phyloP scores from a whole-genome alignment of 1,284 basidiomycete genomes.

The Trichosporon sp. region DNA sequence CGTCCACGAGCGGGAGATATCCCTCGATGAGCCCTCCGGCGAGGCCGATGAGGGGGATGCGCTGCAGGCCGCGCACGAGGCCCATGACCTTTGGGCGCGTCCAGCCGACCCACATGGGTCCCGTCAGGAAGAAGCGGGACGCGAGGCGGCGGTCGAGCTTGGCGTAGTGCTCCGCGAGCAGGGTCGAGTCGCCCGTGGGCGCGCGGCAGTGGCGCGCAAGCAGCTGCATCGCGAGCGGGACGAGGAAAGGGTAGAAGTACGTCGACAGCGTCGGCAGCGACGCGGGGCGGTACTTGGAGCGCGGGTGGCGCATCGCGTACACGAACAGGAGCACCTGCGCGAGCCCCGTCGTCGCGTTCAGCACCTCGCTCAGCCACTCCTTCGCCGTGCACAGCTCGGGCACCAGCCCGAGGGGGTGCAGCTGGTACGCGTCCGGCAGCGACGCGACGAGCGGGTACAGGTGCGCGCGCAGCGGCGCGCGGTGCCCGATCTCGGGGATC shows the following conservation, averaged over 20 bases:
- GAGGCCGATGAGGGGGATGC: slow-evolving; percentile 67
- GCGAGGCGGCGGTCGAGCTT: slow-evolving; percentile 72
- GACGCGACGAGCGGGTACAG: slow-evolving; percentile 40
- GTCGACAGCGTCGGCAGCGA: slow-evolving; percentile 42
- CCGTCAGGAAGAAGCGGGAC: slow-evolving; percentile 75
- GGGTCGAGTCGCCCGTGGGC: slow-evolving; percentile 19
- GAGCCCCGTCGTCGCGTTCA: slow-evolving; percentile 44
- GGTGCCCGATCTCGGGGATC: slow-evolving; percentile 45
- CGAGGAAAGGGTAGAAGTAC: slow-evolving; percentile 34
- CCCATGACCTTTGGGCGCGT: slow-evolving; percentile 72
- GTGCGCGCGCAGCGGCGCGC: slow-evolving; percentile 56
- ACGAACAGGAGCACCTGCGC: slow-evolving; percentile 57
- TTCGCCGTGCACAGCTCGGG: slow-evolving; percentile 26
- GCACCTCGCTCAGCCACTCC: slow-evolving; percentile 37
- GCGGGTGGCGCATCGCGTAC: background rate
- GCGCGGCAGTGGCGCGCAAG: slow-evolving; percentile 36
- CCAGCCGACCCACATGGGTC: slow-evolving; percentile 80
- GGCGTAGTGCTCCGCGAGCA: slow-evolving; percentile 62
- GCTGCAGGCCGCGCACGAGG: slow-evolving; percentile 58
- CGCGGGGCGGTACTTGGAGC: slow-evolving; percentile 19
- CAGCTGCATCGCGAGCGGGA: slow-evolving; percentile 36
- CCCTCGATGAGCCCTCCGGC: slow-evolving; percentile 73
- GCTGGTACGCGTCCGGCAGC: slow-evolving; percentile 37
- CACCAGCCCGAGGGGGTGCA: slow-evolving; percentile 37
- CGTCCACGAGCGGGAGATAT: slow-evolving; percentile 89